Evolutionary conservation across 192 early-diverging fungal genomes (phyloP).

Genomic region (Podila horticola): DNA sequence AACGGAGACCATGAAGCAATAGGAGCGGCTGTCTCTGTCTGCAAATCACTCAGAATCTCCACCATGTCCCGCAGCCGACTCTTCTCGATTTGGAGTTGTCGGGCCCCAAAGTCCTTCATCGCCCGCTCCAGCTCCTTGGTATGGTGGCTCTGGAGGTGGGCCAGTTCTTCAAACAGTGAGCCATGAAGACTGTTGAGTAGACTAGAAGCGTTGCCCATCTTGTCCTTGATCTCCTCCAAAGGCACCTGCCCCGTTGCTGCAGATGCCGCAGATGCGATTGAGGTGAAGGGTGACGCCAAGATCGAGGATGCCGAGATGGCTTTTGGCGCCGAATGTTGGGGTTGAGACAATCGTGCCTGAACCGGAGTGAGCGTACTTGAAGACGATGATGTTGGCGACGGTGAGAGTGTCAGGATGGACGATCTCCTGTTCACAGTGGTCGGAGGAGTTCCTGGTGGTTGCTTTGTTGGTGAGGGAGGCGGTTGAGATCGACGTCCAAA

Average conservation of each 20-base stretch:
- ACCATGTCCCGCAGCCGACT: conserved; percentile 51
- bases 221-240: conserved; percentile 47
- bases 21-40: conserved; percentile 11
- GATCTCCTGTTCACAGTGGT: neutral
- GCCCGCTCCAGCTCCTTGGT: conserved; percentile 44
- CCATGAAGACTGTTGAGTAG: conserved; percentile 56
- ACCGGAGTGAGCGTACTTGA: neutral
- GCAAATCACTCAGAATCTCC: conserved; percentile 33
- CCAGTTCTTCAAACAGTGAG: conserved; percentile 60
- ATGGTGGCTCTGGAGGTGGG: conserved; percentile 56
- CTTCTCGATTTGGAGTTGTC: conserved; percentile 45
- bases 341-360: conserved; percentile 8
- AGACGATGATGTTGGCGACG: neutral
- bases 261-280: conserved; percentile 54
- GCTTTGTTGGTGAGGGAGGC: neutral
- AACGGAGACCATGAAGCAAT: conserved; percentile 1
- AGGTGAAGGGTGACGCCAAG: conserved; percentile 41
- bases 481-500: neutral
- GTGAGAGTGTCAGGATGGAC: neutral
- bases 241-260: conserved; percentile 26
- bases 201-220: conserved; percentile 50
- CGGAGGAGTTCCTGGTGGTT: neutral
- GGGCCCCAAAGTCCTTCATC: conserved; percentile 41
- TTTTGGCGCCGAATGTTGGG: conserved; percentile 15
- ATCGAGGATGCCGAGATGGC: conserved; percentile 33